Evolutionary conservation across 2,329 filamentous ascomycete genomes (phyloP), one percentile per base, ranked within the genome.

Genomic region (Stylonectria norvegica): DNA sequence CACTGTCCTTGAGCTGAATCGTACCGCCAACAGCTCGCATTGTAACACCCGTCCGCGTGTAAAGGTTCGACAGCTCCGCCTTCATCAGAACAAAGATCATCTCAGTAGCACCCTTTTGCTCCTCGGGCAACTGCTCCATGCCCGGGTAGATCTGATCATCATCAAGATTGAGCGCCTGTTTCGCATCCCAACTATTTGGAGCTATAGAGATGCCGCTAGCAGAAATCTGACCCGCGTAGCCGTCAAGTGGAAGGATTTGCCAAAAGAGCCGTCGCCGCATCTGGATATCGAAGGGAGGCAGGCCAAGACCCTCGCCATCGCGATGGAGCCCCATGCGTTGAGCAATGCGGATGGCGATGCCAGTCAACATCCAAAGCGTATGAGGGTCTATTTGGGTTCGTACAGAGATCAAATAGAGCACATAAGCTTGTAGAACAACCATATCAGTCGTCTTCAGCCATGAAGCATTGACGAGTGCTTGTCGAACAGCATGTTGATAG

Each of bases 251-350:
- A 2, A 74, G 52, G 3, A 80, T 59, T 14, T 73, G 67, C 73
- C 73, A 80, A 69, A 73, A 73, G 4, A 79, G 60, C 30, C 77
- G 65, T 27, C 76, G 71, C 5, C 75, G 67, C 61, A 79, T 69
- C 54, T 81, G 72, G 0, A 67, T 68, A 35, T 81, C 74, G 33
- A 70, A 78, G 29, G 52, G 62, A 29, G 38, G 38, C 5, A 66
- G 28, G 40, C 53, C 48, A 1, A 63, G 47, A 7, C 63, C 54
- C 2, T 53, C 52, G 0, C 67, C 60, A 52, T 80, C 75, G 36
- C 58, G 65, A 34, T 79, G 68, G 5, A 80, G 58, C 2, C 75
- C 74, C 60, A 80, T 72, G 7, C 72, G 66, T 45, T 74, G 69
- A 1, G 72, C 73, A 30, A 77, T 73, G 27, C 75, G 72, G 15